Base-by-base conservation (phyloP, 2,329 filamentous ascomycete species). In the Thielaviopsis populi region DNA sequence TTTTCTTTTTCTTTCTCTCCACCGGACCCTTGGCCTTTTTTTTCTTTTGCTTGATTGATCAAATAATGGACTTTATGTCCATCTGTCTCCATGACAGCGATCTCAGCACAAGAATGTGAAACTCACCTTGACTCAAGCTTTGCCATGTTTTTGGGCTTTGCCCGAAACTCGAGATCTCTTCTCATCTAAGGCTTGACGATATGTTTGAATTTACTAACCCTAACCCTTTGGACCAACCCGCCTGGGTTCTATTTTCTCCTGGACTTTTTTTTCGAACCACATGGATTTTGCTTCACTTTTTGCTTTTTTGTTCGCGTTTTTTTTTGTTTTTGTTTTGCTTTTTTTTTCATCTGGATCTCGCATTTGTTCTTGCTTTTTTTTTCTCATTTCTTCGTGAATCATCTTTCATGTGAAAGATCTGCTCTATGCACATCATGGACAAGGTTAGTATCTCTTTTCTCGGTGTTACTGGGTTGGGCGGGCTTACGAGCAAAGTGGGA, bases 401-500 rank as follows among this genome's bases (percentile, higher is more conserved):
- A 48, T 33, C 24, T 27, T 61, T 66, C 64, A 66, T 62, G 61
- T 40, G 56, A 48, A 62, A 62, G 46, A 40, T 40, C 37, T 19
- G 8, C 5, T 42, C 48, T 42, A 46, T 42, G 54, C 58, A 60
- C 60, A 59, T 48, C 56, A 63, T 17, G 24, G 13, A 66, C 64
- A 60, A 19, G 64, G 64, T 66, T 66, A 46, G 64, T 66, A 17
- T 27, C 37, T 24, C 19, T 19, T 37, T 48, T 37, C 27, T 24
- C 41, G 27, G 30, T 19, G 15, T 33, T n/a, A 46, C 37, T 27
- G 24, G 24, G 17, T 11, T 37, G 37, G 5, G 13, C 6, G 13
- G 53, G 54, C 54, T 17, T 22, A 3, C 54, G 8, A 37, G 27
- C 11, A 19, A 17, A 13, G 33, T 48, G 50, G 19, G 17, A 24